These are phyloP conservation scores for Agaricus blazei DNA, from an alignment of 768 basidiomycete species.

Conservation along the genomic window DNA sequence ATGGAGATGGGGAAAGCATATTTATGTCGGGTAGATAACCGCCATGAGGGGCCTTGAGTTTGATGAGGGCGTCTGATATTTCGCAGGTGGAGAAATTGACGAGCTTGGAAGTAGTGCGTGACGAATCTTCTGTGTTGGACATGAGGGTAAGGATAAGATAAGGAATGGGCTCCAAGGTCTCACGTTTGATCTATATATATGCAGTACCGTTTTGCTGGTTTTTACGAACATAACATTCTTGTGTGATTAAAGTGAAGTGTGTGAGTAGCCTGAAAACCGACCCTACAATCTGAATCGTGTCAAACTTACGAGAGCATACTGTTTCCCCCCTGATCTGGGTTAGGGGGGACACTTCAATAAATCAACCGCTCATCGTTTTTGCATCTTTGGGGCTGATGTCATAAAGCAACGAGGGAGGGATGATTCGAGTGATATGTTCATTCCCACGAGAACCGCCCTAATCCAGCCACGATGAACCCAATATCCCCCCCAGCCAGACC, in stretches of 20 bases:
- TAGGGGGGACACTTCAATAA: no score
- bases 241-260: neutral
- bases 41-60: conserved; percentile 65
- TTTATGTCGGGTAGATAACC: conserved; percentile 80
- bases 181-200: no score
- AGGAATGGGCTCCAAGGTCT: conserved; percentile 5
- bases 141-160: conserved; percentile 13
- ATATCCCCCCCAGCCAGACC: conserved; percentile 71
- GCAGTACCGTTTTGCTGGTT: no score
- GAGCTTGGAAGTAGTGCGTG: conserved; percentile 17
- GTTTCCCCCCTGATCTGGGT: no score
- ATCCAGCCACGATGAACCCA: conserved; percentile 34
- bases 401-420: no score
- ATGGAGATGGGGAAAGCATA: conserved; percentile 42
- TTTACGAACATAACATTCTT: neutral
- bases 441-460: neutral
- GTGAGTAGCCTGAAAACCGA: no score
- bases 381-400: no score
- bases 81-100: conserved; percentile 66
- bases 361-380: no score
- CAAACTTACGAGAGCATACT: no score
- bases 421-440: no score
- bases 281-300: no score
- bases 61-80: conserved; percentile 85
- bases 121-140: conserved; percentile 5